Evolutionary conservation across 1,139 yeast genomes (phyloP).

Genomic region (Debaryomyces fabryi): DNA sequence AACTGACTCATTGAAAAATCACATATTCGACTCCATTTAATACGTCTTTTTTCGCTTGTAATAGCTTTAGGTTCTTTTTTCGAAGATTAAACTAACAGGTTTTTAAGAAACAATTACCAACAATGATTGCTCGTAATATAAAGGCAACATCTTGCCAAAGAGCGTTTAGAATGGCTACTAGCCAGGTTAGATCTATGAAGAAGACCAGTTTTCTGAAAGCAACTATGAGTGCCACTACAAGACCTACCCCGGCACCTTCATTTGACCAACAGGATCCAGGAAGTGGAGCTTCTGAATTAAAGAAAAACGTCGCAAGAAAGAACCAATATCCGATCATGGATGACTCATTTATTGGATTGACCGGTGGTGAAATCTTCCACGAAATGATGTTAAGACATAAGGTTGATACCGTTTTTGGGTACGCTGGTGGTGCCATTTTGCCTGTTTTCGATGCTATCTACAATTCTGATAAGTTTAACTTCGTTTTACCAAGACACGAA

Average conservation of each 20-base stretch:
- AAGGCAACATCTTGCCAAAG: conserved; percentile 11
- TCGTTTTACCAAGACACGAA: conserved; percentile 94
- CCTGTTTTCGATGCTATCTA: conserved; percentile 97
- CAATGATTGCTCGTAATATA: conserved; percentile 12
- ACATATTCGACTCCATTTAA: conserved; percentile 1
- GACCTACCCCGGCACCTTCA: conserved; percentile 46
- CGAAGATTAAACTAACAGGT: not conserved
- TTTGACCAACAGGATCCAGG: conserved; percentile 29
- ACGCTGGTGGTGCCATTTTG: conserved; percentile 97
- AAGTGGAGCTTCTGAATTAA: conserved; percentile 7
- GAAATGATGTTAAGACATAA: conserved; percentile 98
- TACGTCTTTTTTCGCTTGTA: not conserved
- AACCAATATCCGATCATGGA: conserved; percentile 51
- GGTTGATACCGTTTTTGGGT: conserved; percentile 93
- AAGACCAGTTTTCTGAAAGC: conserved; percentile 38
- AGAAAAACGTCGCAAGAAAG: conserved; percentile 14
- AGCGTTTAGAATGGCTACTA: conserved; percentile 16
- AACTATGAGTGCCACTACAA: conserved; percentile 32
- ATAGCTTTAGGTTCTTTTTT: not conserved
- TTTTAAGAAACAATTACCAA: not conserved
- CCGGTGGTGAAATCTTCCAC: conserved; percentile 97
- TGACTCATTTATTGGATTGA: conserved; percentile 87
- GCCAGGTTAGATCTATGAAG: conserved; percentile 33
- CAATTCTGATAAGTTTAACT: conserved; percentile 85
- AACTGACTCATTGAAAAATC: conserved; percentile 11